Conservation (phyloP, 2,329 filamentous ascomycete species). For the Sarocladiaceae sp. region DNA sequence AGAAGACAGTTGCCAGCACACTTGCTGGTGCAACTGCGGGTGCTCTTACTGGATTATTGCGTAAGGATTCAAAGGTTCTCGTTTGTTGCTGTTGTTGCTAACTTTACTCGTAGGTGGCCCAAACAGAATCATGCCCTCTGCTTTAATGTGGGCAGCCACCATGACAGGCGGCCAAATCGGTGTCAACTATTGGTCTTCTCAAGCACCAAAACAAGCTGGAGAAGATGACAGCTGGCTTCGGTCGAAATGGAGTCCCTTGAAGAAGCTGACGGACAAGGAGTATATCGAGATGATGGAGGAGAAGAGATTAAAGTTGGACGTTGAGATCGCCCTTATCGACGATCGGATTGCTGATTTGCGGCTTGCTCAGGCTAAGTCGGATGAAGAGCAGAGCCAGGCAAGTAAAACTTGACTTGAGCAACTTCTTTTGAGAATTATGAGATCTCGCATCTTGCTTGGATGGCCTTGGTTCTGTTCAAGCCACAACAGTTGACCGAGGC, state of each 20-base stretch:
- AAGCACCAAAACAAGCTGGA: constrained; percentile 30
- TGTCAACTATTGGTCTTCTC: constrained; percentile 23
- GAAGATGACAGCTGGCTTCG: constrained; percentile 37
- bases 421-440: too few species aligned
- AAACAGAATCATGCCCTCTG: constrained; percentile 42
- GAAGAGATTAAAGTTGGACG: constrained; percentile 64
- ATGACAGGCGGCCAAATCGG: constrained; percentile 28
- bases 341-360: constrained; percentile 55
- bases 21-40: constrained; percentile 66
- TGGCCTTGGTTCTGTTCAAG: too few species aligned
- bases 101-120: constrained; percentile 37
- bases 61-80: too few species aligned
- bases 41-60: constrained; percentile 48
- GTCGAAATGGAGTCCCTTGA: constrained; percentile 67
- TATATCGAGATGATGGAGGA: constrained; percentile 66
- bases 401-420: too few species aligned
- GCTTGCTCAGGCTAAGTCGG: not conserved
- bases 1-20: constrained; percentile 62
- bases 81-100: constrained; percentile 11
- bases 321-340: constrained; percentile 71
- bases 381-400: too few species aligned
- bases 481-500: too few species aligned
- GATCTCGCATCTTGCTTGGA: too few species aligned
- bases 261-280: constrained; percentile 62
- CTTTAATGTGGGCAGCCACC: constrained; percentile 6